A percentile compares a stretch with the other conserved stretches of the same genome.
These are phyloP conservation scores for Monosporozyma unispora DNA, from an alignment of 805 yeast genomes.

Conservation along the genomic window DNA sequence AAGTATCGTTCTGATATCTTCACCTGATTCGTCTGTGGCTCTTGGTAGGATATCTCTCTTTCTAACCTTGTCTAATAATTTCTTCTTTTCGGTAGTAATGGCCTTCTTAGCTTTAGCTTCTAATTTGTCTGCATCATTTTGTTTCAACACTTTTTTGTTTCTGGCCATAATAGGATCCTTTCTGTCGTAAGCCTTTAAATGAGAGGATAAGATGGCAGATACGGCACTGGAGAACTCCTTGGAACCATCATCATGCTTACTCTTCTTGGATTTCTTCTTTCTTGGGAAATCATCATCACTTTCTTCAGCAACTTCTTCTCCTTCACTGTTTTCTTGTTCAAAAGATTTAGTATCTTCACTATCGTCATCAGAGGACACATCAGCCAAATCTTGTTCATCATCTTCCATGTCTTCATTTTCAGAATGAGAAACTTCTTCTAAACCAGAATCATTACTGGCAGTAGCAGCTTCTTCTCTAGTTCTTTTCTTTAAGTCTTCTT, in stretches of 20 bases:
- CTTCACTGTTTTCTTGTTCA: slow-evolving; percentile 17
- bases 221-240: slow-evolving; percentile 75
- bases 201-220: slow-evolving; percentile 73
- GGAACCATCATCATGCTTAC: slow-evolving; percentile 59
- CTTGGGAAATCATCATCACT: slow-evolving; percentile 36
- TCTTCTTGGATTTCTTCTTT: slow-evolving; percentile 47
- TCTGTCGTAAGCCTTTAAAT: slow-evolving; percentile 80
- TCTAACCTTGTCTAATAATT: slow-evolving; percentile 55
- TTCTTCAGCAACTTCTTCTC: slow-evolving; percentile 19
- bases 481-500: background rate
- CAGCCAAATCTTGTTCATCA: slow-evolving; percentile 15
- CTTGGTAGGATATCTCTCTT: slow-evolving; percentile 63
- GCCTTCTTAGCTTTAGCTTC: slow-evolving; percentile 76
- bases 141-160: slow-evolving; percentile 58
- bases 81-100: slow-evolving; percentile 62
- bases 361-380: slow-evolving; percentile 13
- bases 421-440: background rate
- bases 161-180: slow-evolving; percentile 87
- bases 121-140: slow-evolving; percentile 69
- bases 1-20: slow-evolving; percentile 41
- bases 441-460: background rate
- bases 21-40: slow-evolving; percentile 32
- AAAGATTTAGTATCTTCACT: slow-evolving; percentile 19
- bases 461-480: slow-evolving; percentile 1
- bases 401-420: slow-evolving; percentile 7